Evolutionary conservation across 1,139 yeast species (phyloP).

Genomic region (Candida buenavistaensis): DNA sequence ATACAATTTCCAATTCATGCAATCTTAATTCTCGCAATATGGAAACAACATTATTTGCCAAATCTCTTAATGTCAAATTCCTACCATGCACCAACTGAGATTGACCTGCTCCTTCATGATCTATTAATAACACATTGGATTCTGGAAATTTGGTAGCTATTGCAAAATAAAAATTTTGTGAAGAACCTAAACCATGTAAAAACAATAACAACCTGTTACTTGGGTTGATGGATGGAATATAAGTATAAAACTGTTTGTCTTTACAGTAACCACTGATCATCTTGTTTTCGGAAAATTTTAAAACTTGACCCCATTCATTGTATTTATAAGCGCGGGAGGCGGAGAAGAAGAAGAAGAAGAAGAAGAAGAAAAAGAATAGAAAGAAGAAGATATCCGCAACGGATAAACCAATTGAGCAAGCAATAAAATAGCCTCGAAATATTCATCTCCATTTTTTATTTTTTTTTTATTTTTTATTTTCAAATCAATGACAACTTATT

Average conservation of each 20-base stretch:
- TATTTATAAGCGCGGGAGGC: no score
- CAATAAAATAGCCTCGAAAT: no score
- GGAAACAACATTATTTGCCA: slow-evolving; percentile 19
- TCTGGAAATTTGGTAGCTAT: slow-evolving; percentile 16
- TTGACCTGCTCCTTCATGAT: slow-evolving; percentile 25
- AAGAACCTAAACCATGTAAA: slow-evolving; percentile 29
- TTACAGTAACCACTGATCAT: slow-evolving; percentile 11
- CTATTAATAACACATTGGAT: slow-evolving; percentile 21
- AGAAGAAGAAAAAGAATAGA: no score
- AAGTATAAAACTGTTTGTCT: slow-evolving; percentile 10
- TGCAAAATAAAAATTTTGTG: slow-evolving; percentile 24
- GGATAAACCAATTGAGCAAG: no score
- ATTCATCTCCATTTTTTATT: no score
- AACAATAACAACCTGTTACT: slow-evolving; percentile 15
- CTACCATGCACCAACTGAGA: slow-evolving; percentile 15
- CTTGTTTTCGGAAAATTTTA: no score
- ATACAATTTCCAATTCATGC: slow-evolving; percentile 10
- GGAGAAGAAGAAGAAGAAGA: no score
- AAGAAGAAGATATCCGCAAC: no score
- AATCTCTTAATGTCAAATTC: slow-evolving; percentile 16
- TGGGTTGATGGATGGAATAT: slow-evolving; percentile 5
- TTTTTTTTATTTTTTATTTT: no score
- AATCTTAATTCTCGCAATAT: slow-evolving; percentile 17
- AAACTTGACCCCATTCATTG: no score
- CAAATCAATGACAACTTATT: slow-evolving; percentile 4